Base-by-base conservation (phyloP, 2,329 filamentous ascomycete genomes). In the Cladosporium sp. region DNA sequence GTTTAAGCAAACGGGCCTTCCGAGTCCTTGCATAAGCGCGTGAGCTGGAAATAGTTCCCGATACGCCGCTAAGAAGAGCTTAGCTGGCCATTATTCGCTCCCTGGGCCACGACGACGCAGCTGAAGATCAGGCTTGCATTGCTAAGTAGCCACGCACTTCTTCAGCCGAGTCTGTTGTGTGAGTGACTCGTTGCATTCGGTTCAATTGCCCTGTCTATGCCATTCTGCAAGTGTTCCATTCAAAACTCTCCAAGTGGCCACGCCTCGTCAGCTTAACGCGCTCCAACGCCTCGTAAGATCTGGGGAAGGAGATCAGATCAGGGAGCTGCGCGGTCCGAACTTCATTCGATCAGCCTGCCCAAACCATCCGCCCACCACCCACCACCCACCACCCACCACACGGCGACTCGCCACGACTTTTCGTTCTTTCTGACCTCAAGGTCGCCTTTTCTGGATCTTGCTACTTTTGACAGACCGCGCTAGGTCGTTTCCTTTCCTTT, bases 271-370 rank as follows among this genome's bases (percentile, higher is more conserved):
- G 30, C 51, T 15, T 36, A 42, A 34, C 51, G 39, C 51, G 51
- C 22, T 12, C 25, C 3, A 17, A 19, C 39, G 39, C 51, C 30
- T 39, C 19, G 49, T 34, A 34, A 34, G 36, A 28, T 30, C 38
- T 55, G 51, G 51, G 51, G 51, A 55, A 55, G 51, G 51, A 42
- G 51, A 42, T 54, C 51, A 43, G 51, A 15, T 28, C 49, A 51
- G 49, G 49, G 49, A 51, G 49, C 49, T 51, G 36, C 15, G 25
- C 28, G 45, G 17, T 20, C 49, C 49, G 49, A 51, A 38, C 49
- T 51, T 51, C 49, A 50, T 47, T 47, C 30, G n/a, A 34, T n/a
- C 47, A 37, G 11, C 47, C 47, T 15, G 34, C 28, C 20, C 19
- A 34, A 2, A 11, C 30, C 30, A 12, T 30, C n/a, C n/a, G n/a